These are phyloP conservation scores for Haplosporangium sp. DNA, from an alignment of 371 early-diverging fungal genomes.

Conservation along the genomic window DNA sequence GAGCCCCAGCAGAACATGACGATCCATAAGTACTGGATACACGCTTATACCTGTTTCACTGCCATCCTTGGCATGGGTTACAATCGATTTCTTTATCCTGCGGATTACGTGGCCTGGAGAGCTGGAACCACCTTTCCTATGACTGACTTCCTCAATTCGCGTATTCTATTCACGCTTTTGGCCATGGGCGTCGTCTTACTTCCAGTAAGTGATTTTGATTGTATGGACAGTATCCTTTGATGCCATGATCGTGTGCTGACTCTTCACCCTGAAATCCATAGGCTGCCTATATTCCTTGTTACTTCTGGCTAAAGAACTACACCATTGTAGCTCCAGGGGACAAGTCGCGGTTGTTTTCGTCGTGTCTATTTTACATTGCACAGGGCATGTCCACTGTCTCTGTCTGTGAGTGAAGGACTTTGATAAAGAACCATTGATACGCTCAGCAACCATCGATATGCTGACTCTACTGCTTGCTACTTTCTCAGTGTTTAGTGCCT, in stretches of 20 bases:
- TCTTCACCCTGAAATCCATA: not conserved
- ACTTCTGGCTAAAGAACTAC: conserved; percentile 39
- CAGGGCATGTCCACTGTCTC: conserved; percentile 29
- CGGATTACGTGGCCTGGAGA: conserved; percentile 42
- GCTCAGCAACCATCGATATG: not conserved
- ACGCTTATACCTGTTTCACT: conserved; percentile 49
- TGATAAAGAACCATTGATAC: too few relatives aligned
- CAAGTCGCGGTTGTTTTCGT: conserved; percentile 30
- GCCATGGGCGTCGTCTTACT: conserved; percentile 47
- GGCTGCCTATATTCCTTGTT: conserved; percentile 46
- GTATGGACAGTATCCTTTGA: too few relatives aligned
- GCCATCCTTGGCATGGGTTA: conserved; percentile 52
- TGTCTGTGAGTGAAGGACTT: conserved; percentile 6
- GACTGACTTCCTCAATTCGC: conserved; percentile 38
- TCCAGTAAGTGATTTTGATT: conserved; percentile 21
- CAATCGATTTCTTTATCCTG: conserved; percentile 47
- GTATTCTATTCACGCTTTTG: conserved; percentile 44
- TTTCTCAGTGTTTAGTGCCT: conserved; percentile 25
- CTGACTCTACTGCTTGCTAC: not conserved
- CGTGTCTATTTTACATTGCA: conserved; percentile 21
- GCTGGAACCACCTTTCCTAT: conserved; percentile 34
- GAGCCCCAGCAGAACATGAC: conserved; percentile 16
- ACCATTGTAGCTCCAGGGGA: conserved; percentile 24
- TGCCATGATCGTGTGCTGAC: too few relatives aligned
- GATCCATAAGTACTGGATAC: conserved; percentile 45